A percentile compares a stretch with the other conserved stretches of the same genome.
These are phyloP conservation scores for Candida nanaspora DNA, from an alignment of 805 yeast genomes.

Conservation along the genomic window DNA sequence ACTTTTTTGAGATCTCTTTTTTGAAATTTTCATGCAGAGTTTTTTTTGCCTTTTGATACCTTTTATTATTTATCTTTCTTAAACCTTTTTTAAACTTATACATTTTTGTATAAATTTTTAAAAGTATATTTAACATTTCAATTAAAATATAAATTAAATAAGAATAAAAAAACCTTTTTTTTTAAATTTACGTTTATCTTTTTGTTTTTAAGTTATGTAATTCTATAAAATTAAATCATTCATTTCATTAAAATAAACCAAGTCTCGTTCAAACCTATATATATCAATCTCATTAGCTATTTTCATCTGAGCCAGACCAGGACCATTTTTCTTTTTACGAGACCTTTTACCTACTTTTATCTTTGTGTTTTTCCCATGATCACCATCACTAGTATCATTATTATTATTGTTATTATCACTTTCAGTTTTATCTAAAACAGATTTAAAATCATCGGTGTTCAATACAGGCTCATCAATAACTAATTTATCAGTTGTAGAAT, in stretches of 20 bases:
- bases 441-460: not conserved
- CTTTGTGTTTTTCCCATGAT: not conserved
- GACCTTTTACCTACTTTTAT: too few relatives aligned
- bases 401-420: not conserved
- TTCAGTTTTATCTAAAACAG: too few relatives aligned
- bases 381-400: not conserved
- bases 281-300: slow-evolving; percentile 4
- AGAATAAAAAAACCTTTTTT: not conserved
- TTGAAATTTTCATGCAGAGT: too few relatives aligned
- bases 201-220: not conserved
- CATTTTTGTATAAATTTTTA: too few relatives aligned
- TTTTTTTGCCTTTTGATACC: too few relatives aligned
- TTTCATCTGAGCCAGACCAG: slow-evolving; percentile 2
- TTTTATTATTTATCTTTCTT: too few relatives aligned
- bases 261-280: slow-evolving; percentile 12
- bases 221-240: slow-evolving; percentile 8
- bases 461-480: not conserved
- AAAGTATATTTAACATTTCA: too few relatives aligned
- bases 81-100: too few relatives aligned
- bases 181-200: too few relatives aligned
- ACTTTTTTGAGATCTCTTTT: too few relatives aligned
- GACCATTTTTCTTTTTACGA: too few relatives aligned
- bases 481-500: not conserved
- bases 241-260: slow-evolving; percentile 16
- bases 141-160: not conserved